A percentile compares a stretch with the other conserved stretches of the same genome.
phyloP scores from a whole-genome alignment of 2,329 filamentous ascomycete genomes.

The Aspergillus fijiensis region DNA sequence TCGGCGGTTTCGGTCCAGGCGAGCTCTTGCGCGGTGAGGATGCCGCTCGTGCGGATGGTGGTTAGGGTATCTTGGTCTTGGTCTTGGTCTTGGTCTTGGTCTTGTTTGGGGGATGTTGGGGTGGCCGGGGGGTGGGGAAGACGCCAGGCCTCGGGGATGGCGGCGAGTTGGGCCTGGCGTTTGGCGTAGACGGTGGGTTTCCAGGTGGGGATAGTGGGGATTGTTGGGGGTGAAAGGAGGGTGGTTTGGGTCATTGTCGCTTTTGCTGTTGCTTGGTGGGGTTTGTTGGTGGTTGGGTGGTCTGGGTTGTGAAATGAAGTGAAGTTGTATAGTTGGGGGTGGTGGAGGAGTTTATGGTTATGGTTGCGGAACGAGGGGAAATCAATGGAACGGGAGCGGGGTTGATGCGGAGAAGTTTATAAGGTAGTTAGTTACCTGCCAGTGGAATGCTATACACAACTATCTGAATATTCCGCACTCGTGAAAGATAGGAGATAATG shows the following conservation, averaged over 20 bases:
- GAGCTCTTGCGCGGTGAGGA: slow-evolving; percentile 22
- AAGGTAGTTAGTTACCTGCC: no score
- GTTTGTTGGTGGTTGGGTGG: neutral
- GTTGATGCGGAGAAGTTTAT: neutral
- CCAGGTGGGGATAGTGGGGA: slow-evolving; percentile 14
- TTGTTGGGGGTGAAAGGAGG: no score
- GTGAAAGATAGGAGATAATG: no score
- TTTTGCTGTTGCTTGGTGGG: neutral
- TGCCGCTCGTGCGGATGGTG: slow-evolving; percentile 20
- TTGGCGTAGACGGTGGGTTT: slow-evolving; percentile 22
- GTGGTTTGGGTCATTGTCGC: slow-evolving; percentile 1
- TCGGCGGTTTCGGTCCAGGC: slow-evolving; percentile 25
- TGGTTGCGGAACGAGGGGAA: no score
- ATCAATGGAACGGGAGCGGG: no score
- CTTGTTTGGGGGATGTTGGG: neutral
- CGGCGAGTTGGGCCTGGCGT: slow-evolving; percentile 19
- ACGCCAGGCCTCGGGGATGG: slow-evolving; percentile 24
- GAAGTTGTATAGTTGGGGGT: no score
- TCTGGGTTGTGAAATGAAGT: neutral
- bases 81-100: neutral
- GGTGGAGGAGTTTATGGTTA: neutral
- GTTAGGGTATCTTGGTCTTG: slow-evolving; percentile 14
- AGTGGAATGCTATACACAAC: no score
- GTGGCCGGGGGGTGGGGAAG: slow-evolving; percentile 16
- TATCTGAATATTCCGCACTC: no score